Evolutionary conservation across 148 eudicot species (phyloP).

Genomic region (Rhododendron griersonianum): DNA sequence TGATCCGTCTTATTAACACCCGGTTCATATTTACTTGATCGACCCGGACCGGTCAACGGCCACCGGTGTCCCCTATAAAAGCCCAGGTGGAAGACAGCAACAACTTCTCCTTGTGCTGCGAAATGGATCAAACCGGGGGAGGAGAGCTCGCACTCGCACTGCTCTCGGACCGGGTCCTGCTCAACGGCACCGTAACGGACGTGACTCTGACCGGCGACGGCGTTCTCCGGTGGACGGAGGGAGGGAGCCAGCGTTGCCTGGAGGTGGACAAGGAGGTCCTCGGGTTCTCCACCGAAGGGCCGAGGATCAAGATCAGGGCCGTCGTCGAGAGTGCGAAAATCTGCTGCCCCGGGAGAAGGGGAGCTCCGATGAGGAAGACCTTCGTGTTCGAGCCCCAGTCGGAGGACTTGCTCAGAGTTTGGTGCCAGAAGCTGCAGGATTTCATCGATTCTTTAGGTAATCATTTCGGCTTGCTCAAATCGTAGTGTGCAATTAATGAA

Average conservation of each 20-base stretch:
- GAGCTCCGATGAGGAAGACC: conserved; percentile 34
- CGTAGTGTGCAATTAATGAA: neutral
- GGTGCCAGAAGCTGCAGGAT: conserved; percentile 44
- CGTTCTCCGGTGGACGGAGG: conserved; percentile 48
- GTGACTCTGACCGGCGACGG: conserved; percentile 47
- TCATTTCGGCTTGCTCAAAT: neutral
- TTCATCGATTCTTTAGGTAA: conserved; percentile 62
- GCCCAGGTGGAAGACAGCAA: neutral
- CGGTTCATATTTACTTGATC: neutral
- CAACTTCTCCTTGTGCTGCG: neutral
- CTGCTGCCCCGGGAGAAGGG: conserved; percentile 25
- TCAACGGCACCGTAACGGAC: conserved; percentile 37
- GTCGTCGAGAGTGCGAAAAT: conserved; percentile 24
- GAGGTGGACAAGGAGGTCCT: conserved; percentile 57
- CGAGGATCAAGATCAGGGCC: conserved; percentile 45
- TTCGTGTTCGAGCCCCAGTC: conserved; percentile 46
- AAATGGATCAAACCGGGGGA: conserved; percentile 10
- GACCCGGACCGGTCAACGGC: neutral
- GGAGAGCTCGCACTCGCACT: neutral
- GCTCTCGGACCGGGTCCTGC: conserved; percentile 41
- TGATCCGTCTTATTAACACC: neutral
- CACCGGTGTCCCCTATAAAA: neutral
- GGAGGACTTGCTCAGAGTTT: conserved; percentile 26
- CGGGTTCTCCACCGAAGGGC: conserved; percentile 52
- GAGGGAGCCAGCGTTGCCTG: conserved; percentile 31